Percentiles rank a stretch among this genome's conserved stretches.
phyloP scores from a whole-genome alignment of 2,329 filamentous ascomycete genomes.

The Aspergillus phoenicis region DNA sequence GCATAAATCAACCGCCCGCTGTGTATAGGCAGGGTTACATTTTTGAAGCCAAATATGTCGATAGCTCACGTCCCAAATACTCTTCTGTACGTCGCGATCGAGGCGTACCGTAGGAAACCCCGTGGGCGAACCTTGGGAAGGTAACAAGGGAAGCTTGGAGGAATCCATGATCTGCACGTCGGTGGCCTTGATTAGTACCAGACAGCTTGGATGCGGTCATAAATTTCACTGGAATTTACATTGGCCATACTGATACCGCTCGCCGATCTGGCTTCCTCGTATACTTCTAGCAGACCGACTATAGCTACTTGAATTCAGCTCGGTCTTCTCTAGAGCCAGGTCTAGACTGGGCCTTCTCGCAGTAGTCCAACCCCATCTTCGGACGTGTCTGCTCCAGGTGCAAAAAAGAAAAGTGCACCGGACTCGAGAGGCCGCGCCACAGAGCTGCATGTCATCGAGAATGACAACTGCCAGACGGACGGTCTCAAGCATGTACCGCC shows the following conservation, averaged over 20 bases:
- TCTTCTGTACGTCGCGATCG: neutral
- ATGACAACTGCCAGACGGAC: neutral
- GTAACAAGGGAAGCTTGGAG: neutral
- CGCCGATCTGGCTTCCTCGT: neutral
- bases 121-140: neutral
- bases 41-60: neutral
- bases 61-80: neutral
- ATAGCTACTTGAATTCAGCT: neutral
- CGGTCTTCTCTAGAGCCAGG: neutral
- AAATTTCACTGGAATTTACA: neutral
- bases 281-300: neutral
- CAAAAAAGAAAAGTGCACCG: neutral
- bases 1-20: neutral
- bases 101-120: neutral
- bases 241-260: neutral
- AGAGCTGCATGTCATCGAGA: slow-evolving; percentile 10
- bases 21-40: neutral
- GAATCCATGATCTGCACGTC: neutral
- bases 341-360: neutral
- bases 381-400: neutral
- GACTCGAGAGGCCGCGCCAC: neutral
- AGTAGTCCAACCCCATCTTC: neutral
- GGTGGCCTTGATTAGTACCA: neutral
- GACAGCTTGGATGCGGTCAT: neutral
- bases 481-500: neutral